Evolutionary conservation across 148 eudicot genomes (phyloP).

Genomic region (Persicaria tinctoria): DNA sequence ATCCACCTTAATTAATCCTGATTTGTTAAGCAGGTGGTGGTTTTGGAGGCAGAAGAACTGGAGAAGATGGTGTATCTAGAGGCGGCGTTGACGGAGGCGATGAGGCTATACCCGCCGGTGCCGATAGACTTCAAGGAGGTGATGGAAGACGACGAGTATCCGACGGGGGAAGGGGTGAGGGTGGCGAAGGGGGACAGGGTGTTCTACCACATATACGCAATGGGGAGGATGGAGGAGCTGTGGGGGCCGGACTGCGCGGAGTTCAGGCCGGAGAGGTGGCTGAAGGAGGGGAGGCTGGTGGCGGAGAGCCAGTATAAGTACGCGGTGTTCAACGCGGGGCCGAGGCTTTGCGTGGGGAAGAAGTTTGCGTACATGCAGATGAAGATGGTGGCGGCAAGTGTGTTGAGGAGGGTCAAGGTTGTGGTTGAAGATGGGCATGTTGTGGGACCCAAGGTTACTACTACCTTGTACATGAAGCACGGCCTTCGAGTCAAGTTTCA

Average conservation of each 20-base stretch:
- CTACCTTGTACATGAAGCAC: no score
- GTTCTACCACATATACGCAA: constrained; percentile 64
- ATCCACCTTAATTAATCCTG: no score
- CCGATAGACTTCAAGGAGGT: constrained; percentile 71
- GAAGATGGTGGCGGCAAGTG: constrained; percentile 31
- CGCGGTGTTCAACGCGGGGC: constrained; percentile 27
- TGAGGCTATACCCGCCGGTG: constrained; percentile 66
- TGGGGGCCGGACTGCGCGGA: constrained; percentile 64
- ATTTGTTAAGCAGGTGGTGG: no score
- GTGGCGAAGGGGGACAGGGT: constrained; percentile 59
- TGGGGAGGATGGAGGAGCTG: constrained; percentile 63
- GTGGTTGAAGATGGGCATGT: constrained; percentile 27
- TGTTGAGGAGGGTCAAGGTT: constrained; percentile 26
- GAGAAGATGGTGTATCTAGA: constrained; percentile 26
- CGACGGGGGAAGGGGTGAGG: constrained; percentile 49
- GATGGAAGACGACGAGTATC: constrained; percentile 38
- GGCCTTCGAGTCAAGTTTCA: constrained; percentile 19
- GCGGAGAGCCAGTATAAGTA: constrained; percentile 9
- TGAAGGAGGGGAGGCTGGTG: constrained; percentile 16
- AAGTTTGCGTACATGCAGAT: constrained; percentile 36
- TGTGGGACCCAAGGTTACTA: no score
- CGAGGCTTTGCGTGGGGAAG: constrained; percentile 33
- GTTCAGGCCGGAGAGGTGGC: constrained; percentile 72
- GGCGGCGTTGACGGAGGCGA: constrained; percentile 47
- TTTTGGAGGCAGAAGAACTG: no score